Evolutionary conservation across 2,329 filamentous ascomycete species (phyloP).

Genomic region (Cercospora zeae-maydis): DNA sequence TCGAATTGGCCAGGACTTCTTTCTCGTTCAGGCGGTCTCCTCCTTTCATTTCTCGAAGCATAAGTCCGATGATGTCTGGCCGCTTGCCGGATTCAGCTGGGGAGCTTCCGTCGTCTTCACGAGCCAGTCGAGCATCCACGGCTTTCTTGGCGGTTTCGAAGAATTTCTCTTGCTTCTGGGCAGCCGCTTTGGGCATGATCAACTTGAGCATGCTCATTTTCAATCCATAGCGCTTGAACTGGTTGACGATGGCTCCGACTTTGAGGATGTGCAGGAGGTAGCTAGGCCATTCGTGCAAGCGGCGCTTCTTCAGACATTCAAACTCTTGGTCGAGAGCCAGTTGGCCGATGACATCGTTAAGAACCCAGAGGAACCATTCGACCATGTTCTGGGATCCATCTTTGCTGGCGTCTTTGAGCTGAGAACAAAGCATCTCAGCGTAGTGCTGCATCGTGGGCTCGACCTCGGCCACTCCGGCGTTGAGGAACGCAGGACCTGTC

Average conservation of each 20-base stretch:
- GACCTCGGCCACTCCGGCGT: constrained; percentile 24
- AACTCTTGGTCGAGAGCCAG: constrained; percentile 54
- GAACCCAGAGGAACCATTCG: constrained; percentile 77
- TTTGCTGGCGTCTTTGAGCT: constrained; percentile 34
- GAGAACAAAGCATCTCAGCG: constrained; percentile 19
- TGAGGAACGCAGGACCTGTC: constrained; percentile 24
- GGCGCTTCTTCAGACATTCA: constrained; percentile 21
- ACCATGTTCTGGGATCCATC: constrained; percentile 68
- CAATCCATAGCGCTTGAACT: constrained; percentile 23
- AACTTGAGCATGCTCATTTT: constrained; percentile 15
- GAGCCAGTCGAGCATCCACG: constrained; percentile 17
- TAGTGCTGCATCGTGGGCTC: constrained; percentile 26
- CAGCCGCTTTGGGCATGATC: constrained; percentile 14
- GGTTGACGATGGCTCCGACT: constrained; percentile 19
- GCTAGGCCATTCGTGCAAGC: constrained; percentile 27
- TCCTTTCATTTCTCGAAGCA: constrained; percentile 25
- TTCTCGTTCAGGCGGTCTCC: constrained; percentile 19
- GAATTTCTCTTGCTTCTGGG: constrained; percentile 17
- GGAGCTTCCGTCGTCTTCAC: constrained; percentile 14
- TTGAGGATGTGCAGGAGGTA: constrained; percentile 23
- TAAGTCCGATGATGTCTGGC: constrained; percentile 25
- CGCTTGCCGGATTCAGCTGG: neutral
- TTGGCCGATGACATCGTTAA: constrained; percentile 64
- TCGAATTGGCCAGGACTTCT: constrained; percentile 23
- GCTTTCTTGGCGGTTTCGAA: constrained; percentile 18